Conservation (phyloP, 2,329 filamentous ascomycete genomes). For the Aureobasidium sp. region DNA sequence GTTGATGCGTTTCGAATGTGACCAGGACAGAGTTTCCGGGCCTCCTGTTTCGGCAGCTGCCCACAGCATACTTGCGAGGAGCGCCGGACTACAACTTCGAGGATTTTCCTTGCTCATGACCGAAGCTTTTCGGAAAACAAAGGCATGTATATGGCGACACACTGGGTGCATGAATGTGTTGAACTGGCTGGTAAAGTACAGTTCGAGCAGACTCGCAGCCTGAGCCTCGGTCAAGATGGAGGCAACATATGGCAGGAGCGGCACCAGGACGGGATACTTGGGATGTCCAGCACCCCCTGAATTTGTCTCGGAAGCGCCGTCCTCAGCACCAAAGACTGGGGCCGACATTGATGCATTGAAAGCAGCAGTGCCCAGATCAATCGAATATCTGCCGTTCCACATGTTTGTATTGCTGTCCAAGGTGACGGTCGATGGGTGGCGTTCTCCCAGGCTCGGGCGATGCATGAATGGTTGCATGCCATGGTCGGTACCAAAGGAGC, state of each 20-base stretch:
- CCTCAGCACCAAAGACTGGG: conserved; percentile 3
- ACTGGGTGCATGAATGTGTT: conserved; percentile 16
- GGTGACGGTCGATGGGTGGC: conserved; percentile 13
- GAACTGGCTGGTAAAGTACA: conserved; percentile 15
- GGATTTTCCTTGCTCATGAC: conserved; percentile 16
- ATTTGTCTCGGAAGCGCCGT: conserved; percentile 6
- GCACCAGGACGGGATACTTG: conserved; percentile 14
- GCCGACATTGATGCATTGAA: conserved; percentile 8
- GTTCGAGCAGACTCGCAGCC: conserved; percentile 11
- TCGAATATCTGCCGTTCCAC: conserved; percentile 13
- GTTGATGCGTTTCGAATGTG: conserved; percentile 10
- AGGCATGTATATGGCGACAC: conserved; percentile 13
- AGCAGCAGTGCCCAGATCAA: conserved; percentile 6
- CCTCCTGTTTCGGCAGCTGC: conserved; percentile 15
- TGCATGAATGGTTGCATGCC: conserved; percentile 7
- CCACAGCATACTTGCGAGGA: conserved; percentile 14
- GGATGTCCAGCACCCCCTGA: conserved; percentile 1
- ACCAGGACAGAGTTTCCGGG: conserved; percentile 14
- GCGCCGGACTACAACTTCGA: conserved; percentile 11
- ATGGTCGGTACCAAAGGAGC: conserved; percentile 9
- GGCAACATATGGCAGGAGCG: conserved; percentile 10
- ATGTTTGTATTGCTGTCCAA: conserved; percentile 9
- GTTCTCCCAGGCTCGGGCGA: conserved; percentile 10
- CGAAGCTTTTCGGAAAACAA: conserved; percentile 11
- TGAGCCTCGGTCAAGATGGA: conserved; percentile 13